These are phyloP conservation scores for Viola odorata DNA, from an alignment of 345 rosid genomes.

Conservation along the genomic window DNA sequence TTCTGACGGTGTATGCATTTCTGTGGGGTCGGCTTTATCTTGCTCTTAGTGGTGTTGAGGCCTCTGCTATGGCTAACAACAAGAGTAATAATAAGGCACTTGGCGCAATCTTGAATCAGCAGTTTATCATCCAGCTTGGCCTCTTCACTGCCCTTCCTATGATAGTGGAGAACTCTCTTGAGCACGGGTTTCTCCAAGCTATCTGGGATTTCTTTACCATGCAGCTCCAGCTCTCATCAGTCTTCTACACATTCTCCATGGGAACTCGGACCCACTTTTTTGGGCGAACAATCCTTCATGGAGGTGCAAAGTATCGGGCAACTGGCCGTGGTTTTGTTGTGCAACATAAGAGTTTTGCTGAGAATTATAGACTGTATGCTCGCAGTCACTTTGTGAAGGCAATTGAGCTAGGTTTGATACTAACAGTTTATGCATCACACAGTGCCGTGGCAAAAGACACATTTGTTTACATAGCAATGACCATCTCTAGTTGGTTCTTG, in stretches of 20 bases:
- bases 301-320: conserved; percentile 96
- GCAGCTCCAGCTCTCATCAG: conserved; percentile 92
- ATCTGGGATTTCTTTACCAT: conserved; percentile 93
- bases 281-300: conserved; percentile 94
- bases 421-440: conserved; percentile 69
- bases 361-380: conserved; percentile 77
- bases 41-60: conserved; percentile 92
- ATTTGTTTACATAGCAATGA: conserved; percentile 73
- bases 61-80: conserved; percentile 41
- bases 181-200: conserved; percentile 90
- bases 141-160: conserved; percentile 94
- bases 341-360: conserved; percentile 88
- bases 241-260: conserved; percentile 94
- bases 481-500: conserved; percentile 87
- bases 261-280: conserved; percentile 95
- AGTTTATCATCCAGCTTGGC: conserved; percentile 79
- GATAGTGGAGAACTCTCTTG: conserved; percentile 92
- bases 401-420: conserved; percentile 75
- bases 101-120: conserved; percentile 74
- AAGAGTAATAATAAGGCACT: conserved; percentile 52
- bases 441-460: conserved; percentile 71
- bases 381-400: conserved; percentile 90
- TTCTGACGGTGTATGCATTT: conserved; percentile 87
- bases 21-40: conserved; percentile 93
- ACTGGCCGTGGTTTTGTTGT: conserved; percentile 98